Evolutionary conservation across 2,329 filamentous ascomycete species (phyloP).

Genomic region (Neodidymelliopsis sp.): DNA sequence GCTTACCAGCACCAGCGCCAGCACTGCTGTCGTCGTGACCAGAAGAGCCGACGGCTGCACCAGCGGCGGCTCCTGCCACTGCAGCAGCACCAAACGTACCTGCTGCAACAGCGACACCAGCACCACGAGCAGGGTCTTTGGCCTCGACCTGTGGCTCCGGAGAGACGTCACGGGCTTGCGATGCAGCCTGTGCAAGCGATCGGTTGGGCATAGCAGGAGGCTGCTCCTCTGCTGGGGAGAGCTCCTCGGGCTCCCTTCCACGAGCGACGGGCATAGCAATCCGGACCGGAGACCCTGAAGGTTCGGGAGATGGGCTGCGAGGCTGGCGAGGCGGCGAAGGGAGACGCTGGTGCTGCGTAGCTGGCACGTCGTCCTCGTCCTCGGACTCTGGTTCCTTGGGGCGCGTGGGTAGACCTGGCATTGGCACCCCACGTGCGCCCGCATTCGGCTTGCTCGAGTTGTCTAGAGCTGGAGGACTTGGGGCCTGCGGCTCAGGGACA

Average conservation of each 20-base stretch:
- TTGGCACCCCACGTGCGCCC: constrained; percentile 69
- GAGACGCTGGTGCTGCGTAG: constrained; percentile 60
- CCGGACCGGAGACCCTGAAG: constrained; percentile 77
- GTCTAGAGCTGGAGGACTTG: constrained; percentile 69
- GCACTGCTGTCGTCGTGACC: constrained; percentile 43
- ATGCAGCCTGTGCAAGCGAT: constrained; percentile 68
- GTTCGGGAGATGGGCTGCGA: constrained; percentile 58
- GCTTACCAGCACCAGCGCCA: constrained; percentile 48
- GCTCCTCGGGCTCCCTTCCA: constrained; percentile 58
- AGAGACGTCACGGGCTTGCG: constrained; percentile 69
- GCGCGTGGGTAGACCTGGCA: constrained; percentile 76
- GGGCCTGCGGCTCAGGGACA: constrained; percentile 51
- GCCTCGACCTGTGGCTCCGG: constrained; percentile 71
- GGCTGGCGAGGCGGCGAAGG: constrained; percentile 52
- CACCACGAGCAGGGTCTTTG: constrained; percentile 61
- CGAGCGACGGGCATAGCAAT: constrained; percentile 86
- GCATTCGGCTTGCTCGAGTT: constrained; percentile 72
- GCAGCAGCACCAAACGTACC: constrained; percentile 53
- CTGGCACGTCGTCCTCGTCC: constrained; percentile 58
- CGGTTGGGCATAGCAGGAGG: constrained; percentile 68
- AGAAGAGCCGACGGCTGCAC: constrained; percentile 49
- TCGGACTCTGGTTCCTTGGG: constrained; percentile 55
- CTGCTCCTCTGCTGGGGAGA: constrained; percentile 59
- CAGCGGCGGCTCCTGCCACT: constrained; percentile 54
- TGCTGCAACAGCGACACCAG: constrained; percentile 55